Conservation (phyloP, 257 asterid species). For the Datura wrightii region DNA sequence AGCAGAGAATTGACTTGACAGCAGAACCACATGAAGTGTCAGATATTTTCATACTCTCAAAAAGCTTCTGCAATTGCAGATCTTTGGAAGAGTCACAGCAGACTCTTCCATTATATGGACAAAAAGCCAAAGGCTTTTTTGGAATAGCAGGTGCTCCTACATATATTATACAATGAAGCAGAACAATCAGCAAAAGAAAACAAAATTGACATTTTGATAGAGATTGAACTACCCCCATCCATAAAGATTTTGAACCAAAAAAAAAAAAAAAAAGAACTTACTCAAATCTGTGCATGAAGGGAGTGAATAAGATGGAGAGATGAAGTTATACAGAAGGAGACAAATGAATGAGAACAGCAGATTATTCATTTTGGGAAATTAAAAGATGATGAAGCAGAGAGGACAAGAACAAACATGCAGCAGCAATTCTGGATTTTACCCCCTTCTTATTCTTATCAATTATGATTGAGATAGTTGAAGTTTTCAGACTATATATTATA, state of each 20-base stretch:
- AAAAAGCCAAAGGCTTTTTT: slow-evolving; percentile 62
- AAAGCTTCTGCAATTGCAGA: slow-evolving; percentile 59
- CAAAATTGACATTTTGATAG: neutral
- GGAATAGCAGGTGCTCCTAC: slow-evolving; percentile 70
- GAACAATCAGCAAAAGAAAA: slow-evolving; percentile 29
- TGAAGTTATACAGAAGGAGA: slow-evolving; percentile 52
- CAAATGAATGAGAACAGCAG: slow-evolving; percentile 38
- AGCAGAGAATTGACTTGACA: slow-evolving; percentile 79
- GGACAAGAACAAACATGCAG: slow-evolving; percentile 33
- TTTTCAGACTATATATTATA: too few species aligned
- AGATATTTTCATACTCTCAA: slow-evolving; percentile 70
- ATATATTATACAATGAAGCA: slow-evolving; percentile 24
- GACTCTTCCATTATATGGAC: slow-evolving; percentile 73
- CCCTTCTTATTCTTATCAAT: neutral
- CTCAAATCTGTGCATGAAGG: slow-evolving; percentile 80
- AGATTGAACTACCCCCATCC: slow-evolving; percentile 27
- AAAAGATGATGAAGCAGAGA: slow-evolving; percentile 29
- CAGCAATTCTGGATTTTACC: neutral
- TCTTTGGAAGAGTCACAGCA: slow-evolving; percentile 74
- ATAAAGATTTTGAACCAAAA: neutral
- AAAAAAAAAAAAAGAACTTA: slow-evolving; percentile 43
- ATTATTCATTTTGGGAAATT: slow-evolving; percentile 44
- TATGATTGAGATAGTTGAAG: neutral
- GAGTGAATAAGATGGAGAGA: slow-evolving; percentile 59
- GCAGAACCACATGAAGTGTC: slow-evolving; percentile 74